A percentile compares a stretch with the other conserved stretches of the same genome.
phyloP scores from a whole-genome alignment of 495 filamentous ascomycete species.

The Annulohypoxylon stygium region DNA sequence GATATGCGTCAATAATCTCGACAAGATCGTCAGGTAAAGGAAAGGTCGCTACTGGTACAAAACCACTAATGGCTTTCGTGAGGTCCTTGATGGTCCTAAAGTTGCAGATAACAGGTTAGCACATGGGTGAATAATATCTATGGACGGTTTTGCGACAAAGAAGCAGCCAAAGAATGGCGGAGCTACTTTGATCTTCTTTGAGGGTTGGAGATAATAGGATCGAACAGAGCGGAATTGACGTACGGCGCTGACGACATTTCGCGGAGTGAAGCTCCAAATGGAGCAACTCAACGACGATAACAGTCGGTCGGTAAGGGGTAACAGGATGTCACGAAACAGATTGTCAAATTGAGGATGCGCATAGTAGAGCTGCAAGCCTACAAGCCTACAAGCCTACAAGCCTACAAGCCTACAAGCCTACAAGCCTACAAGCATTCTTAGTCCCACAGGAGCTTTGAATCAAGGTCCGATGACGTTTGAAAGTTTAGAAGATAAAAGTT shows the following conservation, averaged over 20 bases:
- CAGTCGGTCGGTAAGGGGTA: constrained; percentile 26
- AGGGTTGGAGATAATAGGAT: background rate
- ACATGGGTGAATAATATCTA: constrained; percentile 9
- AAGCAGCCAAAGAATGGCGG: constrained; percentile 7
- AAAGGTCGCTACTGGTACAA: constrained; percentile 64
- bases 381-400: background rate
- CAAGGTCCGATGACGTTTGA: constrained; percentile 12
- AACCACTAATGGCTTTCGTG: constrained; percentile 67
- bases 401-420: too few relatives aligned
- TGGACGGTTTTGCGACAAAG: constrained; percentile 6
- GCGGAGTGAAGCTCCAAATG: constrained; percentile 35
- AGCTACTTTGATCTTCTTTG: background rate
- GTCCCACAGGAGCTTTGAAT: constrained; percentile 39
- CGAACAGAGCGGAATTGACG: constrained; percentile 24
- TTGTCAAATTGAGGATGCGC: constrained; percentile 28
- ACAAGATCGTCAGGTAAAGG: constrained; percentile 74
- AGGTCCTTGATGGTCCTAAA: constrained; percentile 71
- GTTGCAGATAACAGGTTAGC: constrained; percentile 29
- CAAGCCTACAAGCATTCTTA: background rate
- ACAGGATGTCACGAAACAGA: constrained; percentile 35
- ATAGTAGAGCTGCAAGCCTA: constrained; percentile 38
- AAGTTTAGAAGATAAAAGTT: constrained; percentile 9
- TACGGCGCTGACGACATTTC: constrained; percentile 53
- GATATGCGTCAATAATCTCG: constrained; percentile 69
- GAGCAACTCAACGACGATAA: constrained; percentile 31